These are phyloP conservation scores for Acacia concinna DNA, from an alignment of 331 rosid species.

Conservation along the genomic window DNA sequence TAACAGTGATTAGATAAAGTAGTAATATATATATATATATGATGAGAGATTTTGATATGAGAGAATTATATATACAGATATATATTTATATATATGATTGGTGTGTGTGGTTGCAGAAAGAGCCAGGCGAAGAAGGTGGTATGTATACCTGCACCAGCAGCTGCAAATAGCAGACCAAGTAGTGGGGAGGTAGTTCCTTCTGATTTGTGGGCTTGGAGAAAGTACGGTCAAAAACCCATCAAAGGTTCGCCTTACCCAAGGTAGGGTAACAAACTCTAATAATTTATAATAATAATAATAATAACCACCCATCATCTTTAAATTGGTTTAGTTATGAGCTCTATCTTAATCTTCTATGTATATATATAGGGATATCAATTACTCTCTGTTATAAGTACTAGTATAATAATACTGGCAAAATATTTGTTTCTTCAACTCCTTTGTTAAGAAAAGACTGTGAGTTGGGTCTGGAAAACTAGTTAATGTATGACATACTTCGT, in stretches of 20 bases:
- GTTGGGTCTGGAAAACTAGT: too few species aligned
- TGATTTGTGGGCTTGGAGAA: constrained; percentile 92
- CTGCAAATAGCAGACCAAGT: constrained; percentile 58
- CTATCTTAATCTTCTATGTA: background rate
- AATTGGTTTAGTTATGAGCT: background rate
- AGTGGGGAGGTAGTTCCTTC: constrained; percentile 83
- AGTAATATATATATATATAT: background rate
- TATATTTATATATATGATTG: background rate
- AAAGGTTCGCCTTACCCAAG: constrained; percentile 89
- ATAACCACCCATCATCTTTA: background rate
- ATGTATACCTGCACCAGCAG: constrained; percentile 78
- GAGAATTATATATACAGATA: background rate
- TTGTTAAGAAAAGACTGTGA: too few species aligned
- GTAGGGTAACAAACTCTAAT: constrained; percentile 48
- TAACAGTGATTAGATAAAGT: background rate
- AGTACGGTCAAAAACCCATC: constrained; percentile 91
- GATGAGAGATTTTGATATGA: too few species aligned
- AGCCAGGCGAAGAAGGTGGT: constrained; percentile 79
- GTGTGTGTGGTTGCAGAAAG: constrained; percentile 43
- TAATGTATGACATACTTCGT: too few species aligned
- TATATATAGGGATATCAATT: background rate
- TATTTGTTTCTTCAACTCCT: too few species aligned
- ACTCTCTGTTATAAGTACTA: too few species aligned
- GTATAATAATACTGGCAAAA: too few species aligned
- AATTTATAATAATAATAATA: background rate